Evolutionary conservation across 1,139 yeast genomes (phyloP).

Genomic region (Lodderomyces pseudojiufengensis): DNA sequence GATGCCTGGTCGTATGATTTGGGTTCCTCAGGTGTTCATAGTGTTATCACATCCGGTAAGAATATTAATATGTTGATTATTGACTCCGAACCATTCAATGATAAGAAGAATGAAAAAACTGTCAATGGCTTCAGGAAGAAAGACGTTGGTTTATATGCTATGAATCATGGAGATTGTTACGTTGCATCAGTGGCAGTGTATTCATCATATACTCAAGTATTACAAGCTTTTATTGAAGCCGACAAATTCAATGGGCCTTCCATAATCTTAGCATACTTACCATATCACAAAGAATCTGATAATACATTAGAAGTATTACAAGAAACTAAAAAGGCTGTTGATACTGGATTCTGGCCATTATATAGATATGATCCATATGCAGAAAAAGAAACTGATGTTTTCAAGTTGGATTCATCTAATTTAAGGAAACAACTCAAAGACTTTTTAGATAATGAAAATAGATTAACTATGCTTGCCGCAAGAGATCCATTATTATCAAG

Average conservation of each 20-base stretch:
- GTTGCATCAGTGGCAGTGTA: conserved; percentile 95
- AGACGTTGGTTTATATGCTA: conserved; percentile 91
- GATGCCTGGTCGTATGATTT: conserved; percentile 95
- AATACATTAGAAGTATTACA: conserved; percentile 72
- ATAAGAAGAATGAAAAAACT: conserved; percentile 25
- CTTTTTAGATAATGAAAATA: conserved; percentile 88
- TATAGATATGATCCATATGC: conserved; percentile 75
- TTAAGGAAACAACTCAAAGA: conserved; percentile 72
- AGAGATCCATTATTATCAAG: conserved; percentile 76
- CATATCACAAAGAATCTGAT: conserved; percentile 64
- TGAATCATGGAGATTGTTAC: conserved; percentile 87
- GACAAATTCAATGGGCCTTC: conserved; percentile 88
- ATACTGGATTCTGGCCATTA: conserved; percentile 93
- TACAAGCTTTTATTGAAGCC: conserved; percentile 88
- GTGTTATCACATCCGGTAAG: conserved; percentile 68
- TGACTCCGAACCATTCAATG: conserved; percentile 83
- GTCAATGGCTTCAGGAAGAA: conserved; percentile 62
- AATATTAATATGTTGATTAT: conserved; percentile 82
- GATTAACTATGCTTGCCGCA: conserved; percentile 67
- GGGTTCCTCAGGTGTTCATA: conserved; percentile 90
- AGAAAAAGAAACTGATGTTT: conserved; percentile 47
- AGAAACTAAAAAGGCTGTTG: conserved; percentile 88
- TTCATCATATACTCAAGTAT: conserved; percentile 87
- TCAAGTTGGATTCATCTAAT: conserved; percentile 80
- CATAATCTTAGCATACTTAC: conserved; percentile 83